Percentiles rank a stretch among this genome's conserved stretches.
Conservation (phyloP, 192 early-diverging fungal genomes). For the Backusella australiensis region DNA sequence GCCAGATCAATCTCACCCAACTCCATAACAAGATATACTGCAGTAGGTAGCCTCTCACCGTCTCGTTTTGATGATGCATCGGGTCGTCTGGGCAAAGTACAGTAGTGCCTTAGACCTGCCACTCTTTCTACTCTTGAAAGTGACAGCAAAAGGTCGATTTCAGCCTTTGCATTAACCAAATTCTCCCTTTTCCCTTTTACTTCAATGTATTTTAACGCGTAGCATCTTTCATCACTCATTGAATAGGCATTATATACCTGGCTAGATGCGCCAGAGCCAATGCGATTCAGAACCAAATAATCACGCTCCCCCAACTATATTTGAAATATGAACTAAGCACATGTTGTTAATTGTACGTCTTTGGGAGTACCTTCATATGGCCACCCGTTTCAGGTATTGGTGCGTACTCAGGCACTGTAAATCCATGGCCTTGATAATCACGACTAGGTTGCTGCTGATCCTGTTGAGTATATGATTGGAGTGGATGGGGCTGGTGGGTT, state of each 20-base stretch:
- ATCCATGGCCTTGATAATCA: neutral
- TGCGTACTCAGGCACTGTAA: neutral
- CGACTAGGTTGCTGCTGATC: neutral
- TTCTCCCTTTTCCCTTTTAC: slow-evolving; percentile 57
- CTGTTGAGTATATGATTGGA: no score
- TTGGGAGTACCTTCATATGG: neutral
- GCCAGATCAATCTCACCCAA: slow-evolving; percentile 90
- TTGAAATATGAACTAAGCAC: neutral
- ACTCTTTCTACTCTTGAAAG: slow-evolving; percentile 70
- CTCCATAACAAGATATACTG: slow-evolving; percentile 62
- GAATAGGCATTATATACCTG: slow-evolving; percentile 90
- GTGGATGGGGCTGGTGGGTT: no score
- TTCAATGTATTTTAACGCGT: slow-evolving; percentile 83
- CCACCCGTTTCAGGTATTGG: neutral
- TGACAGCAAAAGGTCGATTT: slow-evolving; percentile 73
- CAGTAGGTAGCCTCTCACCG: no score
- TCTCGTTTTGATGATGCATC: no score
- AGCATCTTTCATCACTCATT: slow-evolving; percentile 65
- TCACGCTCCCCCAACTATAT: slow-evolving; percentile 42
- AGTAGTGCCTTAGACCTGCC: slow-evolving; percentile 68
- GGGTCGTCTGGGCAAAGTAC: no score
- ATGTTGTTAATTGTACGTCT: neutral
- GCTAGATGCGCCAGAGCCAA: slow-evolving; percentile 85
- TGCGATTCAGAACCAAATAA: slow-evolving; percentile 50
- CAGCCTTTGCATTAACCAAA: slow-evolving; percentile 77